Evolutionary conservation across 2,329 filamentous ascomycete genomes (phyloP).

Genomic region (Alternaria gansuensis): DNA sequence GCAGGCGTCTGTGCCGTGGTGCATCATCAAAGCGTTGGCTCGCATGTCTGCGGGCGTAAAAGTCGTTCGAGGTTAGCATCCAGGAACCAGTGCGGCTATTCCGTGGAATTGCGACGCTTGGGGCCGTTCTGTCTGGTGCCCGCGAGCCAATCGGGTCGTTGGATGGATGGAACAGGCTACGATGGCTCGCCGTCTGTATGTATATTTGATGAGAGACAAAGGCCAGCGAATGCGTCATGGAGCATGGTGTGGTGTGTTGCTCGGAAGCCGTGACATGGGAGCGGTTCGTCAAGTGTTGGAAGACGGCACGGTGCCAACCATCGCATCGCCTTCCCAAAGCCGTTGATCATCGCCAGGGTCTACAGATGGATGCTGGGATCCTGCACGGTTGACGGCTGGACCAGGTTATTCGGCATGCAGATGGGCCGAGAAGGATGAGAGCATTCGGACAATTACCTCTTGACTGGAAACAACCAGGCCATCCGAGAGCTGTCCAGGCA

Average conservation of each 20-base stretch:
- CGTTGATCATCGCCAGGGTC: constrained; percentile 21
- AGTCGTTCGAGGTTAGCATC: constrained; percentile 17
- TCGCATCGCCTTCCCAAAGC: constrained; percentile 25
- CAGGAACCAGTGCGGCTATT: constrained; percentile 20
- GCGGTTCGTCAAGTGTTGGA: constrained; percentile 14
- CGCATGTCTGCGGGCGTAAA: constrained; percentile 12
- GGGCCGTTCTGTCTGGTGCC: constrained; percentile 1
- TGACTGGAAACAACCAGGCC: constrained; percentile 2
- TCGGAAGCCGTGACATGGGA: constrained; percentile 6
- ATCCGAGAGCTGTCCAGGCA: neutral
- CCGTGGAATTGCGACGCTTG: constrained; percentile 8
- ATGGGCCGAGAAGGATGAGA: neutral
- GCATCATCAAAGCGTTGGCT: constrained; percentile 12
- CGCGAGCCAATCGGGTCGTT: constrained; percentile 20
- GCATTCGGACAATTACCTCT: constrained; percentile 3
- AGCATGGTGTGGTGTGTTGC: constrained; percentile 5
- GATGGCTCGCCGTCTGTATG: constrained; percentile 21
- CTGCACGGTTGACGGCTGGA: constrained; percentile 10
- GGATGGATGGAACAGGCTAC: constrained; percentile 1
- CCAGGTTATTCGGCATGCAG: constrained; percentile 3
- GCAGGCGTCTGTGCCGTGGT: constrained; percentile 17
- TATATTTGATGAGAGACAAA: constrained; percentile 8
- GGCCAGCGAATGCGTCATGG: constrained; percentile 7
- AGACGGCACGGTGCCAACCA: constrained; percentile 2
- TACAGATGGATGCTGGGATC: constrained; percentile 7